A percentile compares a stretch with the other conserved stretches of the same genome.
Conservation (phyloP, 1,284 basidiomycete genomes). For the Wallemia mellicola region DNA sequence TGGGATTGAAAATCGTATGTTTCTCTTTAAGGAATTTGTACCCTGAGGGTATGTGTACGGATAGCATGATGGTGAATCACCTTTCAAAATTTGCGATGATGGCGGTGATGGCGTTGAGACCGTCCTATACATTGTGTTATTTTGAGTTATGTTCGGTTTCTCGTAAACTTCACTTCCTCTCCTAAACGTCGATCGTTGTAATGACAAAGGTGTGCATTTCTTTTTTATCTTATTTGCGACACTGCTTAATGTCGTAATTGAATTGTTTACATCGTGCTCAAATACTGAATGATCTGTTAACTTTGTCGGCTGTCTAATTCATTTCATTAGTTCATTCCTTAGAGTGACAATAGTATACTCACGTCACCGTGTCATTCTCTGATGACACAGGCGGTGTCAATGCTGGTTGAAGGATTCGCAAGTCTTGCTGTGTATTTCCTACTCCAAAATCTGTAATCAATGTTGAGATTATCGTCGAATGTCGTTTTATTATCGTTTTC, state of each 20-base stretch:
- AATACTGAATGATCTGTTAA: background rate
- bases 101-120: background rate
- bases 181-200: background rate
- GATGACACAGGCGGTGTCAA: background rate
- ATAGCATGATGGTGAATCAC: background rate
- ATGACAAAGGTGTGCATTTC: background rate
- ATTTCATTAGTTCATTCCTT: no score
- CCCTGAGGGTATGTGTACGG: background rate
- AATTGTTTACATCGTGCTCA: background rate
- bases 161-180: no score
- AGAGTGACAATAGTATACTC: no score
- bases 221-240: background rate
- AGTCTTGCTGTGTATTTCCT: background rate
- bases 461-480: background rate
- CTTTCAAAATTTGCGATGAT: background rate
- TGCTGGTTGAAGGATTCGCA: no score
- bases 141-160: no score
- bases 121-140: background rate
- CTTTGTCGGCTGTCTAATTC: background rate
- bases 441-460: background rate
- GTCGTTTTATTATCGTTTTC: background rate
- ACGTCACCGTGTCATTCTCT: background rate
- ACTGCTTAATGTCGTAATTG: background rate
- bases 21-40: background rate
- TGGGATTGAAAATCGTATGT: background rate